These are phyloP conservation scores for Leptographium lundbergii DNA, from an alignment of 2,329 filamentous ascomycete species.

Conservation along the genomic window DNA sequence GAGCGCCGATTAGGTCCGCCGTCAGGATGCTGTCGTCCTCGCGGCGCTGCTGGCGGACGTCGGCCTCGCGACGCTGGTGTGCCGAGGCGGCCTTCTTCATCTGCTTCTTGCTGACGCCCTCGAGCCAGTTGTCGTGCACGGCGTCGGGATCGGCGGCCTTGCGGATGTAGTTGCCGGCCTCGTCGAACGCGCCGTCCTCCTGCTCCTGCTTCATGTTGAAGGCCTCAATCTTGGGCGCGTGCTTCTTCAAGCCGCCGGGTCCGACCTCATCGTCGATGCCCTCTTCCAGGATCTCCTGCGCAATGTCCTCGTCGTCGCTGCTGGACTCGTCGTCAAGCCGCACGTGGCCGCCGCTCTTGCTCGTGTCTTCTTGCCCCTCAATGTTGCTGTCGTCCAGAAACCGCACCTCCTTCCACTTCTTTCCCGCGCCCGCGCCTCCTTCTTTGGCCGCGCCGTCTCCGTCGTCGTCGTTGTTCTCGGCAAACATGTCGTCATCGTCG, in stretches of 20 bases:
- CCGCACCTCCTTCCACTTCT: slow-evolving; percentile 49
- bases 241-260: slow-evolving; percentile 77
- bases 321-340: slow-evolving; percentile 41
- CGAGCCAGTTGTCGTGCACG: slow-evolving; percentile 82
- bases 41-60: slow-evolving; percentile 56
- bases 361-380: slow-evolving; percentile 63
- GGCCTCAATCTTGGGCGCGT: slow-evolving; percentile 87
- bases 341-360: slow-evolving; percentile 63
- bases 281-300: slow-evolving; percentile 62
- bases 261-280: slow-evolving; percentile 82
- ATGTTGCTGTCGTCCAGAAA: slow-evolving; percentile 54
- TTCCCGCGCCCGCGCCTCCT: slow-evolving; percentile 16
- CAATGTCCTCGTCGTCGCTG: slow-evolving; percentile 53
- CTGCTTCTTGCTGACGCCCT: slow-evolving; percentile 86
- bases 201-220: slow-evolving; percentile 90
- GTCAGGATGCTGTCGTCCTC: slow-evolving; percentile 83
- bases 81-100: slow-evolving; percentile 81
- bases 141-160: slow-evolving; percentile 84
- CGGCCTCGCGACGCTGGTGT: slow-evolving; percentile 71
- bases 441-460: slow-evolving; percentile 28
- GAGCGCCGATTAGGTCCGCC: slow-evolving; percentile 56
- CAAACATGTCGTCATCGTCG: slow-evolving; percentile 79
- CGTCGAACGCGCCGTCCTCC: slow-evolving; percentile 87
- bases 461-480: slow-evolving; percentile 42
- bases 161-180: slow-evolving; percentile 79